Base-by-base conservation (phyloP, 805 yeast genomes). In the Starmerella kuoi region DNA sequence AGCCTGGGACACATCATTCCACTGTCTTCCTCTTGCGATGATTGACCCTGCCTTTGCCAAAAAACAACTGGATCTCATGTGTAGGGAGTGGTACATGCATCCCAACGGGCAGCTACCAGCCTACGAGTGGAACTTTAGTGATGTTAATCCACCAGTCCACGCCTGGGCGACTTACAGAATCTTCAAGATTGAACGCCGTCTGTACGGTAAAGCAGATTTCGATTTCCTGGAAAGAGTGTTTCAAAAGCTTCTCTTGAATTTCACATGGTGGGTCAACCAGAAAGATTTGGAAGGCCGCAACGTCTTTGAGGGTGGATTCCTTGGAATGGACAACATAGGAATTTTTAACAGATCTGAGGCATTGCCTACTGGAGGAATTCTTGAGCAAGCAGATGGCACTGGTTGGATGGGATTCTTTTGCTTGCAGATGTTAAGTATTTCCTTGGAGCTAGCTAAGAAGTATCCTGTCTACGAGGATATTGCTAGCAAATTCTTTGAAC, bases 21-120 rank as follows among this genome's bases (percentile, higher is more conserved):
- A 86, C 63, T 82, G 94, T 54, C 74, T 86, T 52, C 95, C 96
- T 11, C 64, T 86, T 48, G 88, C 95, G 4, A 82, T 86, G 86
- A 76, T 86, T 56, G 96, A 86, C 60, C 94, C 95, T 1, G 84
- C 74, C 42, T 86, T 83, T 64, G 93, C 95, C 27, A 86, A 86
- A 61, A 78, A 74, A 53, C 95, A 86, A 63, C 70, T 86, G 52
- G 94, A 80, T 58, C 65, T 86, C 44, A 66, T 86, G 59, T 79
- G 94, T 24, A 72, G 95, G 57, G 96, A 86, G 62, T 86, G 95
- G 95, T 86, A 86, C 59, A 84, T 85, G 93, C 95, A 88, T 59
- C 95, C 95, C 35, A 86, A 86, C 59, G 96, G 96, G n/a, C 95
- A 87, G 62, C 75, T 85, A 50, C 95, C 96, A 0, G 95, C 95